Conservation (phyloP, 2,329 filamentous ascomycete species). For the Hypoxylon sp. region DNA sequence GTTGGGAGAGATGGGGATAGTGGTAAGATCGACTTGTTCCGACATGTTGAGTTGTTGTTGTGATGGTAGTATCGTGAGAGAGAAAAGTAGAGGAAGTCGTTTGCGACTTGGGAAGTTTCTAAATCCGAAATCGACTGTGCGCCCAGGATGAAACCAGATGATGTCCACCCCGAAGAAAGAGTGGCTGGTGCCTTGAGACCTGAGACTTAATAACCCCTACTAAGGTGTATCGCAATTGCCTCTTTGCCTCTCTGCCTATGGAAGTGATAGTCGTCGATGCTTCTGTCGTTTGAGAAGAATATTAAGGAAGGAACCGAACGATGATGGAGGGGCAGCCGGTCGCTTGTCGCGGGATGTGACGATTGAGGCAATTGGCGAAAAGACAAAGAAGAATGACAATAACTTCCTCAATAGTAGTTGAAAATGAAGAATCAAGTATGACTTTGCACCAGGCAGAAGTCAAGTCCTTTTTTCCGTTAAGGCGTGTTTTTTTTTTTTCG, state of each 20-base stretch:
- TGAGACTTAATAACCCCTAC: too few species aligned
- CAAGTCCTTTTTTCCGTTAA: constrained; percentile 3
- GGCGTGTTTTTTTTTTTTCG: constrained; percentile 9
- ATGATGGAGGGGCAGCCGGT: constrained; percentile 21
- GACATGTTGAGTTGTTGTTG: constrained; percentile 48
- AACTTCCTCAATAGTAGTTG: background rate
- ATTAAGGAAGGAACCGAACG: constrained; percentile 2
- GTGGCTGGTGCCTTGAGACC: too few species aligned
- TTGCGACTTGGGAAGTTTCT: constrained; percentile 13
- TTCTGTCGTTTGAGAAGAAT: constrained; percentile 9
- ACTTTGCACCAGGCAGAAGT: constrained; percentile 39
- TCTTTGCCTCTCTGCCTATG: constrained; percentile 1
- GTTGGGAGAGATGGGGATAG: constrained; percentile 72
- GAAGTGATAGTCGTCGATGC: too few species aligned
- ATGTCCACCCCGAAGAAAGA: too few species aligned
- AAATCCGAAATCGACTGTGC: background rate
- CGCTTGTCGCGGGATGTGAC: constrained; percentile 17
- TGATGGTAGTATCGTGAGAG: constrained; percentile 1
- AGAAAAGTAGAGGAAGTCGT: background rate
- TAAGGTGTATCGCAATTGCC: constrained; percentile 11
- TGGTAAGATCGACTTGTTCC: constrained; percentile 72
- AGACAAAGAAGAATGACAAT: constrained; percentile 3
- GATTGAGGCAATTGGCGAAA: constrained; percentile 1
- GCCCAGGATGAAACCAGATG: too few species aligned
- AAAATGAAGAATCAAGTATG: constrained; percentile 9